Evolutionary conservation across 768 basidiomycete genomes (phyloP).

Genomic region (Cystofilobasidium capitatum): DNA sequence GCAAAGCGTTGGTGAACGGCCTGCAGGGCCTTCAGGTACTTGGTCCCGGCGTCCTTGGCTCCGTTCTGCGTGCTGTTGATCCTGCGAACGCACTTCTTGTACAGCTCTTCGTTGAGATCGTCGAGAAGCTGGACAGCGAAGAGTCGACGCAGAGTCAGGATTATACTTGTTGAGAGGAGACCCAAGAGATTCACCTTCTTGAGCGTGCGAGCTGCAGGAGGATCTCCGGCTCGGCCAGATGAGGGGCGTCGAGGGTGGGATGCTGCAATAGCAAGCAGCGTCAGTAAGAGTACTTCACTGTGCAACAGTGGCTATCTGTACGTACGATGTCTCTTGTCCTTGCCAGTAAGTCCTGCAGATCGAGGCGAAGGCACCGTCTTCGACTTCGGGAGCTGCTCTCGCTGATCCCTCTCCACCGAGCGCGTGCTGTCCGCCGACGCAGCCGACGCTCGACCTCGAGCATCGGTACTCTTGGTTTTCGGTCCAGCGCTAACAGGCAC

Average conservation of each 20-base stretch:
- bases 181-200: not conserved
- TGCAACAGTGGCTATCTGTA: not conserved
- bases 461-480: no score
- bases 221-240: not conserved
- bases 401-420: not conserved
- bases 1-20: not conserved
- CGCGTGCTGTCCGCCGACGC: not conserved
- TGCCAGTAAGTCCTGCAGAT: not conserved
- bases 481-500: no score
- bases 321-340: not conserved
- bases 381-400: not conserved
- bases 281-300: not conserved
- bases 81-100: not conserved
- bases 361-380: not conserved
- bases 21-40: not conserved
- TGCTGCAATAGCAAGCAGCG: not conserved
- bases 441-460: not conserved
- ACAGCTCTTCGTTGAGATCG: not conserved
- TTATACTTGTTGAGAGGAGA: not conserved
- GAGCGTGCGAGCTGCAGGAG: not conserved
- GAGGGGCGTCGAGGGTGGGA: not conserved
- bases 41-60: not conserved
- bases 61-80: not conserved
- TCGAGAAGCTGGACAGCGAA: not conserved
- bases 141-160: not conserved